Base-by-base conservation (phyloP, 2,329 filamentous ascomycete species). In the Clonostachys byssicola region DNA sequence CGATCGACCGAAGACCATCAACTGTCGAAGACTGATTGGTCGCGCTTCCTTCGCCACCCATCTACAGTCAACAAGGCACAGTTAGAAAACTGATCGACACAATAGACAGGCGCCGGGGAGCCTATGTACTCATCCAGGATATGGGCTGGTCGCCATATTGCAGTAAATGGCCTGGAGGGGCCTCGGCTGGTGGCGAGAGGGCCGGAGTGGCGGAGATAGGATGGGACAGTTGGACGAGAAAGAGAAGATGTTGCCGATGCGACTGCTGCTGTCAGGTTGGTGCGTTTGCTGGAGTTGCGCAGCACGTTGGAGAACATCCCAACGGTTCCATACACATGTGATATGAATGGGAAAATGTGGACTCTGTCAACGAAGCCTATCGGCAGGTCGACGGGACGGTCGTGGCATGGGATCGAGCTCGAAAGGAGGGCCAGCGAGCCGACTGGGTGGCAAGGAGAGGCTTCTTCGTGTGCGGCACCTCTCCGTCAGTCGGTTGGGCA, bases 1-100 rank as follows among this genome's bases (percentile, higher is more conserved):
- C 18, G 92, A 95, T 43, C 94, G 86, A 33, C 94, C 94, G 68
- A 97, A 99, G 60, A 97, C 95, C 72, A 95, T 97, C 59, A 99
- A 80, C 70, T 97, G 94, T 49, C 94, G 88, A 58, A 99, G 73
- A 70, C 90, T 96, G 63, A 99, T 96, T n/a, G 94, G 94, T 45
- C 91, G 82, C 43, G 92, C 92, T 64, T 96, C 90, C 60, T 87
- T 89, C 53, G 88, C 86, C 45, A 96, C 92, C 91, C 92, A 97
- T 75, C 91, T 95, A 30, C 23, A 30, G 56, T 49, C 42, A 20
- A 18, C 35, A 36, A 23, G 42, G 44, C n/a, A 34, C 16, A 45
- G 16, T 34, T 44, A 35, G 36, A 43, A 23, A 34, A 38, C 36
- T 18, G 36, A 18, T 39, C 36, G 36, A 39, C 5, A 20, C 6